These are phyloP conservation scores for Phoma sp. DNA, from an alignment of 2,329 filamentous ascomycete species.

Conservation along the genomic window DNA sequence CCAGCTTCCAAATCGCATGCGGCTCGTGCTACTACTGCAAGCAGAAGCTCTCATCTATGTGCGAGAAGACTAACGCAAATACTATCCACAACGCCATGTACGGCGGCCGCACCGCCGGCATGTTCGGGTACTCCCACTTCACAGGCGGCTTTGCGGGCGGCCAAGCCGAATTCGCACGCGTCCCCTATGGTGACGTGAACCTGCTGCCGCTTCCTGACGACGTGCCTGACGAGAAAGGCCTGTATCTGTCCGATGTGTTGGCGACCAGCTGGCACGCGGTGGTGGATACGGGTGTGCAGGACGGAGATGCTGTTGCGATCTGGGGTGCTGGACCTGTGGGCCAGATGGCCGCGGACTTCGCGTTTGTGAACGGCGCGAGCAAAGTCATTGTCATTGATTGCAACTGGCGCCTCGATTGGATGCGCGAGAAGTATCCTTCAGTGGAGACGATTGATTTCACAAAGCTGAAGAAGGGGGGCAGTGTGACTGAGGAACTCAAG, in stretches of 20 bases:
- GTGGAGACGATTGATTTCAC: slow-evolving; percentile 73
- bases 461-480: slow-evolving; percentile 65
- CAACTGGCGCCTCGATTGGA: slow-evolving; percentile 71
- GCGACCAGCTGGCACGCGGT: slow-evolving; percentile 83
- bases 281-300: slow-evolving; percentile 80
- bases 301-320: slow-evolving; percentile 77
- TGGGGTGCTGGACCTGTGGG: slow-evolving; percentile 90
- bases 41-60: no score
- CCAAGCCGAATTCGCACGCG: slow-evolving; percentile 84
- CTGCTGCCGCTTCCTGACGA: slow-evolving; percentile 77
- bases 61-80: not conserved
- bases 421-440: slow-evolving; percentile 69
- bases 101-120: not conserved
- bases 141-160: slow-evolving; percentile 82
- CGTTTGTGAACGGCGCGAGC: slow-evolving; percentile 72
- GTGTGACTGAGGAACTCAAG: slow-evolving; percentile 74
- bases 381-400: slow-evolving; percentile 81
- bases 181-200: slow-evolving; percentile 81
- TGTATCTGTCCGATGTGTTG: slow-evolving; percentile 83
- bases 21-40: no score
- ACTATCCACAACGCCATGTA: not conserved
- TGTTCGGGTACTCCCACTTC: no score
- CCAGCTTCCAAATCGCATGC: no score
- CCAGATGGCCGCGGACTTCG: slow-evolving; percentile 73
- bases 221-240: slow-evolving; percentile 82